Evolutionary conservation across 768 basidiomycete genomes (phyloP), one percentile per base, ranked within the genome.

Genomic region (Fistulinella prunicolor): DNA sequence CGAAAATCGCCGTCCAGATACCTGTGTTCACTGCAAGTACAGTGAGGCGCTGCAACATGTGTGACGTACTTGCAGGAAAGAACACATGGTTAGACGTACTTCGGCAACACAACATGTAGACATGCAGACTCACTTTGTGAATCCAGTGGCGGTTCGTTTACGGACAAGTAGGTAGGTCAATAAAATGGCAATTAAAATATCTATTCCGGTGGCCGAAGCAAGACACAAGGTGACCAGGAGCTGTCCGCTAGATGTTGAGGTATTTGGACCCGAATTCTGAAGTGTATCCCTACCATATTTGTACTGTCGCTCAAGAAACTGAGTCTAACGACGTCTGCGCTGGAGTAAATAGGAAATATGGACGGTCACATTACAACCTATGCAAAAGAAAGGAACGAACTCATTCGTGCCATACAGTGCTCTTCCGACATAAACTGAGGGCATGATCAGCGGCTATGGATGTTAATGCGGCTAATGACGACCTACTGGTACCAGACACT

Each of bases 1-100:
- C 66, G 4, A 59, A 65, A 0, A 76, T 74, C 47, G 82, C 80
- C 12, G 79, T 71, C 14, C 75, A 76, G n/a, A 82, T 70, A 1
- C 78, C 70, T 0, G 36, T 49, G 1, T 54, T 58, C 14, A 61
- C 32, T 0, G 49, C 44, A 13, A 60, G 54, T 4, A 58, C 22
- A 1, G 21, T 35, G 5, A 61, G 42, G 24, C 44, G 47, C 19
- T 49, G 47, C 9, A 60, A 29, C 9, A 43, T 20, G 35, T 43
- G 26, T 6, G 28, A 19, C 3, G 46, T 57, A 3, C 58, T 59
- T 47, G 24, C n/a, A n/a, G n/a, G n/a, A n/a, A n/a, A n/a, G n/a
- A n/a, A n/a, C n/a, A n/a, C n/a, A n/a, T n/a, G 23, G 6, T 12
- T 28, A 28, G 28, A 28, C 28, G 28, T 28, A 13, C 17, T 44